Evolutionary conservation across 2,329 filamentous ascomycete species (phyloP).

Genomic region (Aspergillus terreus): DNA sequence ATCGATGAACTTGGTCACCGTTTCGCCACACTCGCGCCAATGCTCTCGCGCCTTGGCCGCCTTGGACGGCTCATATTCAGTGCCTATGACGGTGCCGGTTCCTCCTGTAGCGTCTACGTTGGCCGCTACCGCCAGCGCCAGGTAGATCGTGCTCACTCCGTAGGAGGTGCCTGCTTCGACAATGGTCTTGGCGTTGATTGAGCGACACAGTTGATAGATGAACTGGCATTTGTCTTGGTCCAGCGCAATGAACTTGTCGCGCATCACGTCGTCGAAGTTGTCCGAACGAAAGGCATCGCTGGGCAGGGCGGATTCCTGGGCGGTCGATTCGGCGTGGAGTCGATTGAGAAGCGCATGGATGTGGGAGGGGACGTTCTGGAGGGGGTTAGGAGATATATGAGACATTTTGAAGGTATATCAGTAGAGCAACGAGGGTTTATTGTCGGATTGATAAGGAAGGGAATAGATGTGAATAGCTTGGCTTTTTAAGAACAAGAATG

Average conservation of each 20-base stretch:
- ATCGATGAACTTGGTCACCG: constrained; percentile 51
- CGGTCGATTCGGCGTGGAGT: constrained; percentile 1
- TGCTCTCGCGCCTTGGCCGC: constrained; percentile 50
- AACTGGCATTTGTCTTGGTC: constrained; percentile 57
- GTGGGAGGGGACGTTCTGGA: background rate
- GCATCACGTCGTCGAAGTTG: constrained; percentile 41
- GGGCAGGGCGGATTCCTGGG: constrained; percentile 1
- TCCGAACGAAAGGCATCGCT: constrained; percentile 14
- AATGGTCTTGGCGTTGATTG: constrained; percentile 48
- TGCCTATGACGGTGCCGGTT: constrained; percentile 53
- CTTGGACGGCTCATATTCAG: constrained; percentile 57
- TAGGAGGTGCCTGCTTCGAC: constrained; percentile 62
- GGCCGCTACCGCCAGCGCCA: constrained; percentile 55
- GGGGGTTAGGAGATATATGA: background rate
- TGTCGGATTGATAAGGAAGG: too few species aligned
- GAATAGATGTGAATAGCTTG: too few species aligned
- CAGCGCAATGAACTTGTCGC: constrained; percentile 58
- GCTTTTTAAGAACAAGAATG: too few species aligned
- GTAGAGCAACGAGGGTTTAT: too few species aligned
- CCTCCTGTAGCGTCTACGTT: constrained; percentile 36
- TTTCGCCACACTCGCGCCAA: constrained; percentile 51
- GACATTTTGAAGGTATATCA: background rate
- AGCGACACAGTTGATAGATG: constrained; percentile 52
- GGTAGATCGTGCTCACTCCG: constrained; percentile 60
- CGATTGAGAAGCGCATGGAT: background rate